Conservation (phyloP, 805 yeast genomes). For the Metschnikowia anglica region DNA sequence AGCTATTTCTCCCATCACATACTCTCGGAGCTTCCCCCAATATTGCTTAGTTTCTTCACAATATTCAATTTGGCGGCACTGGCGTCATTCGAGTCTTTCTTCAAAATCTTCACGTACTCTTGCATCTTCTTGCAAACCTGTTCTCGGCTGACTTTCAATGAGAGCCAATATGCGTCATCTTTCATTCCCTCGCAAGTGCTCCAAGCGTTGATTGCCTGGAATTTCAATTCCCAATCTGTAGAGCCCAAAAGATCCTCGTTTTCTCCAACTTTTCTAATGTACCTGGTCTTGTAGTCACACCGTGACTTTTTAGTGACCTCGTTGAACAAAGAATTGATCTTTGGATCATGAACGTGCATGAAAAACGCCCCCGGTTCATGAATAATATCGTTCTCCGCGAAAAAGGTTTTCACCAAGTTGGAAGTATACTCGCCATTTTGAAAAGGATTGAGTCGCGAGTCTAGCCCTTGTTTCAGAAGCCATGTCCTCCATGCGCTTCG, state of each 20-base stretch:
- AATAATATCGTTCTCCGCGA: conserved; percentile 7
- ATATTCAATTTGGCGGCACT: conserved; percentile 9
- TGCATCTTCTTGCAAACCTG: conserved; percentile 12
- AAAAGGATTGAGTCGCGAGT: conserved; percentile 32
- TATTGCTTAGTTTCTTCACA: neutral
- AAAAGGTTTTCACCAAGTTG: conserved; percentile 24
- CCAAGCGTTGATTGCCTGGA: conserved; percentile 34
- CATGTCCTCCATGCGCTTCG: conserved; percentile 28
- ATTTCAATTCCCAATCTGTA: conserved; percentile 36
- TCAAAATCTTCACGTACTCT: conserved; percentile 15
- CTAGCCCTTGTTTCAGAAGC: conserved; percentile 24
- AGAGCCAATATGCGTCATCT: conserved; percentile 26
- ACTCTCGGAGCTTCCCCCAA: too few relatives aligned
- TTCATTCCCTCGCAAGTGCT: conserved; percentile 30
- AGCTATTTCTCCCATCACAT: too few relatives aligned
- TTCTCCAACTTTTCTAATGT: conserved; percentile 25
- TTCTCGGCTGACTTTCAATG: conserved; percentile 16
- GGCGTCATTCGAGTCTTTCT: conserved; percentile 11
- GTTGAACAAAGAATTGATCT: conserved; percentile 31
- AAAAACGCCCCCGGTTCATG: conserved; percentile 27
- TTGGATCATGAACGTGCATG: conserved; percentile 35
- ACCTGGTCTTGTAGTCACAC: conserved; percentile 26
- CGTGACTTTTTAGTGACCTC: conserved; percentile 12
- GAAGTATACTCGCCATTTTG: conserved; percentile 29
- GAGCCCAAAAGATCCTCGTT: conserved; percentile 15